Percentiles rank a stretch among this genome's conserved stretches.
phyloP scores from a whole-genome alignment of 2,329 filamentous ascomycete genomes.

The Aaosphaeria pasadenensis region DNA sequence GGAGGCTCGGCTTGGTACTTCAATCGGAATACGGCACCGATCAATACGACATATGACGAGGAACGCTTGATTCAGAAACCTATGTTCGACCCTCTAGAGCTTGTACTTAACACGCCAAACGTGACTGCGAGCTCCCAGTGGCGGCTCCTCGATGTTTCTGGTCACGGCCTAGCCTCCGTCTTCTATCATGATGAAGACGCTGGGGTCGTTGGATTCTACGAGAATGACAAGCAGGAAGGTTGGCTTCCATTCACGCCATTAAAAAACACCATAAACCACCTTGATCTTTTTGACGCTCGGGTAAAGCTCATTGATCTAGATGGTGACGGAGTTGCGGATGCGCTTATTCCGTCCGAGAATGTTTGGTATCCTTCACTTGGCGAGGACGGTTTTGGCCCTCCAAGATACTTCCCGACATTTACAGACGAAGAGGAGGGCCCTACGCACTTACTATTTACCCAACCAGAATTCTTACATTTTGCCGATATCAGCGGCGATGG shows the following conservation, averaged over 20 bases:
- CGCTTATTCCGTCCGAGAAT: neutral
- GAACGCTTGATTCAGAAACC: neutral
- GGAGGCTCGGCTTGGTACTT: neutral
- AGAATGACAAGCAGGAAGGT: neutral
- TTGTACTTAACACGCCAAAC: neutral
- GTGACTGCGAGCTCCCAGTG: neutral
- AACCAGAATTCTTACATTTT: neutral
- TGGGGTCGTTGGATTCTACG: neutral
- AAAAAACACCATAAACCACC: neutral
- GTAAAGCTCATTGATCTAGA: neutral
- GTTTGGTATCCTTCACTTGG: neutral
- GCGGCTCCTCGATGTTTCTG: neutral
- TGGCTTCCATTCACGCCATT: neutral
- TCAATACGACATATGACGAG: neutral
- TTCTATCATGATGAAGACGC: neutral
- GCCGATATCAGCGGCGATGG: neutral
- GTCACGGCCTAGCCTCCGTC: neutral
- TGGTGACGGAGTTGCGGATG: neutral
- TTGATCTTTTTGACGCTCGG: neutral
- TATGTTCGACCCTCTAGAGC: too few relatives aligned
- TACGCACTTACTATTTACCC: too few relatives aligned
- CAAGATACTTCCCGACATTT: neutral
- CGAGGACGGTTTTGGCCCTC: neutral
- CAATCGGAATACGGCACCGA: neutral
- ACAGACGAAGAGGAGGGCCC: neutral